Percentiles rank a stretch among this genome's conserved stretches.
Conservation (phyloP, 805 yeast species). For the Sungouiozyma ichnusensis region DNA sequence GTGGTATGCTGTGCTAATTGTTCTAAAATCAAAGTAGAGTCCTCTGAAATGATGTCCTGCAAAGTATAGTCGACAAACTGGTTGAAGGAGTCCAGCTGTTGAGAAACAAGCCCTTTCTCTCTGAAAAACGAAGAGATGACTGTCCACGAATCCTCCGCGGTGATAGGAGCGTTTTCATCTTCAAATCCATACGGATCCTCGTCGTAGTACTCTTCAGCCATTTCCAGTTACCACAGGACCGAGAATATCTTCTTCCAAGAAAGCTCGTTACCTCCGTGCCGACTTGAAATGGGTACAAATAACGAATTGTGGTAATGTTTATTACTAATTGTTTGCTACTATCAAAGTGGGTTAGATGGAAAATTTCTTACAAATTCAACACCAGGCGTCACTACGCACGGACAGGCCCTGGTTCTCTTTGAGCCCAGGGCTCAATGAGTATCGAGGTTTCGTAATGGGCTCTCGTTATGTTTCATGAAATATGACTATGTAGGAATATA, state of each 20-base stretch:
- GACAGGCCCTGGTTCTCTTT: too few species aligned
- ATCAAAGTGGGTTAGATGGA: too few species aligned
- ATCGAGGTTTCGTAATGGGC: too few species aligned
- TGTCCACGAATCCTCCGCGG: conserved; percentile 99
- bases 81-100: conserved; percentile 95
- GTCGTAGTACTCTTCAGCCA: conserved; percentile 25
- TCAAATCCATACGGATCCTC: conserved; percentile 67
- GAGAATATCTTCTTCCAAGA: background rate
- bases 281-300: too few species aligned
- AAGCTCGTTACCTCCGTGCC: background rate
- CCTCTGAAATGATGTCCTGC: conserved; percentile 95
- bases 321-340: too few species aligned
- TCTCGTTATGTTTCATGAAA: too few species aligned
- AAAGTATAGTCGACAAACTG: conserved; percentile 94
- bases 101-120: conserved; percentile 94
- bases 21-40: conserved; percentile 84
- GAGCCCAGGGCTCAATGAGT: too few species aligned
- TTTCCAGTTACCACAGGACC: background rate
- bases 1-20: conserved; percentile 97
- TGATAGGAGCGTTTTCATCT: conserved; percentile 60
- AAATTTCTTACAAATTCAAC: too few species aligned
- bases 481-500: too few species aligned
- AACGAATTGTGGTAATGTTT: too few species aligned
- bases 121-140: conserved; percentile 93
- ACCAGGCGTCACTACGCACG: too few species aligned